Conservation (phyloP, 257 asterid genomes). For the Solanum neorickii region DNA sequence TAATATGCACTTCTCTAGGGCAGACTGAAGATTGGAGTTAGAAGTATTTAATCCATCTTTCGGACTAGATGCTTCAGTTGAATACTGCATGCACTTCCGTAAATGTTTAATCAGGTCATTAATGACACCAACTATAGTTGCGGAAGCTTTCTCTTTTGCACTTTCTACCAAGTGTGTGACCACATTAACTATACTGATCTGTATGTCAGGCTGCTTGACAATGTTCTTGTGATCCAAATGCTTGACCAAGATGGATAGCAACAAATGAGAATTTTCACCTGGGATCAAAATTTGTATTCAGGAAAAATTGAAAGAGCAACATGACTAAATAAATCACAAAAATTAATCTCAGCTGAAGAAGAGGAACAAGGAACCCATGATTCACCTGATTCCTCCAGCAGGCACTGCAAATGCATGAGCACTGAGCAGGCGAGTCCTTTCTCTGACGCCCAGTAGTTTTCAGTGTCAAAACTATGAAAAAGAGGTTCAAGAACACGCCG, state of each 20-base stretch:
- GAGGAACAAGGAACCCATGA: background rate
- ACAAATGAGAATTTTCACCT: conserved; percentile 37
- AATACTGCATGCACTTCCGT: conserved; percentile 19
- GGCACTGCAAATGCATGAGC: conserved; percentile 22
- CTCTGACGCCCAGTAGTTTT: conserved; percentile 34
- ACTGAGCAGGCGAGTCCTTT: conserved; percentile 33
- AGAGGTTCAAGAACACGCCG: conserved; percentile 46
- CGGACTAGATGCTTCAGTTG: conserved; percentile 19
- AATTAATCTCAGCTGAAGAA: background rate
- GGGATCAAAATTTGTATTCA: background rate
- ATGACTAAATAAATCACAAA: background rate
- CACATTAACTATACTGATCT: conserved; percentile 20
- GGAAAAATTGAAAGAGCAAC: background rate
- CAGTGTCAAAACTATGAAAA: conserved; percentile 29
- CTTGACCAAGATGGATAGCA: conserved; percentile 31
- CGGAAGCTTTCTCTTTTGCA: conserved; percentile 25
- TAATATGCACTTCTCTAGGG: conserved; percentile 32
- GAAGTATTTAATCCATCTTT: conserved; percentile 7
- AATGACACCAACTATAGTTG: conserved; percentile 23
- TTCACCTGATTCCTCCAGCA: conserved; percentile 41
- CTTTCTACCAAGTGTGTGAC: conserved; percentile 19
- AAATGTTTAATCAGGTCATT: conserved; percentile 32
- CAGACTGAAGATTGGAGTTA: conserved; percentile 21
- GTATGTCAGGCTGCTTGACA: conserved; percentile 21
- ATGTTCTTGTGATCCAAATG: conserved; percentile 41